Conservation (phyloP, 257 asterid genomes). For the Anisodus tanguticus region DNA sequence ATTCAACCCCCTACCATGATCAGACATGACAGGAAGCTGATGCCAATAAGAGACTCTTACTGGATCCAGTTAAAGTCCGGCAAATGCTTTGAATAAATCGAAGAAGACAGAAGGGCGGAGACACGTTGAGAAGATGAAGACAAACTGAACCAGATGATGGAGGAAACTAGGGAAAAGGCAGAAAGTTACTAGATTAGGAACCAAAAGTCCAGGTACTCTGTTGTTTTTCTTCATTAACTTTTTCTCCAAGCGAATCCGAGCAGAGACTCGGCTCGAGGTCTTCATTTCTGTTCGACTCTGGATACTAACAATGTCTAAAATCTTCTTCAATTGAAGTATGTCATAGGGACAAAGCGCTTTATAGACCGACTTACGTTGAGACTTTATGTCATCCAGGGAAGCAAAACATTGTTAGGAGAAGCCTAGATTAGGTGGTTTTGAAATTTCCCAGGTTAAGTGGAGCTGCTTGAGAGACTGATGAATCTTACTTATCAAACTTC, state of each 20-base stretch:
- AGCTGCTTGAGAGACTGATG: background rate
- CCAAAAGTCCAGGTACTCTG: background rate
- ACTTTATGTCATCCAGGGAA: background rate
- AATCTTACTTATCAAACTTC: background rate
- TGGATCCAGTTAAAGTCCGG: background rate
- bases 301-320: background rate
- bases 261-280: slow-evolving; percentile 10
- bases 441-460: background rate
- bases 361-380: background rate
- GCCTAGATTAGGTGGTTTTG: slow-evolving; percentile 8
- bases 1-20: background rate
- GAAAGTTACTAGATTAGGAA: slow-evolving; percentile 12
- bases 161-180: background rate
- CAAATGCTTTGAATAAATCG: slow-evolving; percentile 13
- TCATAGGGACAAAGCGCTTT: slow-evolving; percentile 2
- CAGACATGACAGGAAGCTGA: background rate
- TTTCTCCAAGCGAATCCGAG: background rate
- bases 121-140: background rate
- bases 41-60: background rate
- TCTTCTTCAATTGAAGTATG: background rate
- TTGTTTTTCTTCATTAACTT: slow-evolving; percentile 10
- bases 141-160: slow-evolving; percentile 11
- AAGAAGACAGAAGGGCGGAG: background rate
- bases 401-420: slow-evolving; percentile 7
- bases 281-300: background rate